Evolutionary conservation across 2,329 filamentous ascomycete genomes (phyloP), one percentile per base, ranked within the genome.

Genomic region (Penicillium aurantiogriseum): DNA sequence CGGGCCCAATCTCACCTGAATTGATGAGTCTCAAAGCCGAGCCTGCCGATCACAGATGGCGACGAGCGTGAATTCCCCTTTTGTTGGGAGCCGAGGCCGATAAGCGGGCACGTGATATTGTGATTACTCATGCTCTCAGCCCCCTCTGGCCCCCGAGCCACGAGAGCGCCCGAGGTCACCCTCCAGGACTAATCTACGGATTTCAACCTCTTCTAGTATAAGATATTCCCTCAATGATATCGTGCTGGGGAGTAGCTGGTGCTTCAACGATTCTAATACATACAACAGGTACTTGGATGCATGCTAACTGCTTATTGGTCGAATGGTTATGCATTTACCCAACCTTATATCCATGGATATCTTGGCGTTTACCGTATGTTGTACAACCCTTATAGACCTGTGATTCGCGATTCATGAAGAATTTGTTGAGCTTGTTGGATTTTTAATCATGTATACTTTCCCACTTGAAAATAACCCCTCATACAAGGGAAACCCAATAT

Each of bases 31-130:
- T n/a, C 15, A 27, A 51, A 40, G 23, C 46, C 53, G 38, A 51
- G 38, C 23, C 27, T 51, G 31, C 39, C 47, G 31, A 51, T 55
- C 45, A 27, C 10, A 25, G 29, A 25, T 33, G 33, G 31, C 19
- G 8, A 31, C n/a, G 3, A 23, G 31, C 38, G 13, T 23, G 53
- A 54, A 13, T 27, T 49, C 31, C 45, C 17, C 6, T 53, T 44
- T 55, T 55, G 45, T 55, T 51, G 53, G 31, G 31, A 44, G n/a
- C 53, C 53, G 53, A 56, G 47, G 53, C 53, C 38, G 10, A 36
- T 23, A 23, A 13, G 5, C 4, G 0, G 5, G 1, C 45, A 55
- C 53, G 53, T 56, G 53, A 56, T 19, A 51, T 5, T 3, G 7
- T 23, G 38, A 45, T 56, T 51, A 56, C 31, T 56, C 46, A 50